These are phyloP conservation scores for Dactylellina cionopaga DNA, from an alignment of 2,329 filamentous ascomycete genomes.

Conservation along the genomic window DNA sequence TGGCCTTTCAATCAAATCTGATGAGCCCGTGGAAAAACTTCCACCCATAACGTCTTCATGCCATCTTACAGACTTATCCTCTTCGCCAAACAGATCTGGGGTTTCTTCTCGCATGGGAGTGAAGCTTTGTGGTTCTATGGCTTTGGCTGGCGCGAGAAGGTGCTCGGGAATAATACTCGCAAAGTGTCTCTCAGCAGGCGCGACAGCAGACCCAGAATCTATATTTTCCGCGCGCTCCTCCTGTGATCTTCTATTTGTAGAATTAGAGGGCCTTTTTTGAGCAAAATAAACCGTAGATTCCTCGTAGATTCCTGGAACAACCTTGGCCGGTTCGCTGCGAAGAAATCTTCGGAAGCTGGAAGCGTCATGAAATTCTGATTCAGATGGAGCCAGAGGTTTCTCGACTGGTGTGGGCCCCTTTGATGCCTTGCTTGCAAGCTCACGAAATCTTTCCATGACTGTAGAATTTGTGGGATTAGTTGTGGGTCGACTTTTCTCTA, in stretches of 20 bases:
- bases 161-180: slow-evolving; percentile 47
- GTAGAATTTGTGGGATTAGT: neutral
- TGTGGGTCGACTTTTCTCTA: neutral
- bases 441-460: slow-evolving; percentile 36
- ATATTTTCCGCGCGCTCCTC: slow-evolving; percentile 20
- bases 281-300: slow-evolving; percentile 47
- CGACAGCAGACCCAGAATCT: neutral
- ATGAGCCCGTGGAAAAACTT: slow-evolving; percentile 30
- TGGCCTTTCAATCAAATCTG: slow-evolving; percentile 12
- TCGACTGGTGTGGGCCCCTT: neutral
- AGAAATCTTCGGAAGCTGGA: slow-evolving; percentile 46
- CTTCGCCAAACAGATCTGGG: slow-evolving; percentile 27
- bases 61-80: slow-evolving; percentile 43
- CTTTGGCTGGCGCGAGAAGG: slow-evolving; percentile 20
- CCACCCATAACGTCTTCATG: slow-evolving; percentile 41
- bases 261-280: neutral
- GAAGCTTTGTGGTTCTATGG: neutral
- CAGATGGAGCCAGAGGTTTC: neutral
- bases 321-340: slow-evolving; percentile 30
- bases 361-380: slow-evolving; percentile 18
- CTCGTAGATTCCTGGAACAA: slow-evolving; percentile 45
- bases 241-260: slow-evolving; percentile 15
- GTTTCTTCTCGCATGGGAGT: neutral
- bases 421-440: slow-evolving; percentile 25
- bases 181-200: slow-evolving; percentile 2